Conservation (phyloP, 768 basidiomycete genomes). For the Suillus clintonianus region DNA sequence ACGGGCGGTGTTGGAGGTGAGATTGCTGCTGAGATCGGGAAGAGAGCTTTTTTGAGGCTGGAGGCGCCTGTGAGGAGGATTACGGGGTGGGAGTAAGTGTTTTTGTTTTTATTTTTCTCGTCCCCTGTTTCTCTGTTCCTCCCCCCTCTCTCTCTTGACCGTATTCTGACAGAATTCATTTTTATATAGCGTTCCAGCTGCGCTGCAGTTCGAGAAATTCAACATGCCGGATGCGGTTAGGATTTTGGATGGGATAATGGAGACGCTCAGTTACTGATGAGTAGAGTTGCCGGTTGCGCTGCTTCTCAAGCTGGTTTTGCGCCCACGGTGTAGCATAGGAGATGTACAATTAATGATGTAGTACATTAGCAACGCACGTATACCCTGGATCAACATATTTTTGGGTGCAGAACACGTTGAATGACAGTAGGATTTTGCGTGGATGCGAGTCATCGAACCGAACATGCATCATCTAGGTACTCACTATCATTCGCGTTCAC, state of each 20-base stretch:
- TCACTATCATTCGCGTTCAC: too few species aligned
- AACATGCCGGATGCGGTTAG: slow-evolving; percentile 86
- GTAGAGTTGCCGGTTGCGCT: background rate
- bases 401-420: background rate
- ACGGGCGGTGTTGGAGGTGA: slow-evolving; percentile 90
- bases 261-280: slow-evolving; percentile 71
- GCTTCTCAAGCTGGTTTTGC: background rate
- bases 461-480: too few species aligned
- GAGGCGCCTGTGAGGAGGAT: slow-evolving; percentile 87
- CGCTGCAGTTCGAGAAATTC: slow-evolving; percentile 89
- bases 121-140: background rate
- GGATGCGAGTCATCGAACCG: too few species aligned
- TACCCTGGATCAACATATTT: background rate
- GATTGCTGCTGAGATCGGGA: slow-evolving; percentile 89
- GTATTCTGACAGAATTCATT: slow-evolving; percentile 2
- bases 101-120: background rate
- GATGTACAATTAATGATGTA: background rate
- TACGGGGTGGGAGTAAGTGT: slow-evolving; percentile 91
- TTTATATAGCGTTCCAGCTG: slow-evolving; percentile 68
- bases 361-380: background rate
- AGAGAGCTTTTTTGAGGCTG: slow-evolving; percentile 83
- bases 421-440: background rate
- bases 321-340: background rate
- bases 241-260: slow-evolving; percentile 79
- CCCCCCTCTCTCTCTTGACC: background rate